Evolutionary conservation across 371 early-diverging fungal genomes (phyloP), one percentile per base, ranked within the genome.

Genomic region (Lichtheimia corymbifera): DNA sequence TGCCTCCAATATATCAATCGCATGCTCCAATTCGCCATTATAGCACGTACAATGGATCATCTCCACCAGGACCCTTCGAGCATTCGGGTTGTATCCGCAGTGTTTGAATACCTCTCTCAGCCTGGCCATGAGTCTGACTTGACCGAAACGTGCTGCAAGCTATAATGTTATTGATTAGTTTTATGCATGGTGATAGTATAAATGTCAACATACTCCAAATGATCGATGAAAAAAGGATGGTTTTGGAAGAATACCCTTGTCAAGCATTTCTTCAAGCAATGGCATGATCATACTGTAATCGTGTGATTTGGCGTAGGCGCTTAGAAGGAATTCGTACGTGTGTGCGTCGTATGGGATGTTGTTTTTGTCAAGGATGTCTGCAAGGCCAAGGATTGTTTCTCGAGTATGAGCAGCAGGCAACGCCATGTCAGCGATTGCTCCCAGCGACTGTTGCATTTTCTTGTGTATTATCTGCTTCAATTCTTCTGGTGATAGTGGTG

Each of bases 1-100:
- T 15, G 53, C 30, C 2, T 73, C 71, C n/a, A 82, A 13, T 1
- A 65, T 74, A 55, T 82, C 75, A 11, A 82, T 40, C 0, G 72
- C 73, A 15, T 66, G 68, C 53, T 79, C 79, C 7, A 74, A 27
- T 50, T 77, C 80, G n/a, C 63, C 24, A 42, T 73, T 77, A n/a
- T 77, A 56, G 30, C 64, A 55, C 70, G 71, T 71, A 22, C 73
- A 71, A 2, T 28, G 43, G 0, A 80, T 25, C 70, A 71, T 55
- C 4, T 49, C 52, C 12, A 59, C 28, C 42, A 75, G 77, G 1
- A 58, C 66, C 0, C 72, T 67, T 9, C 55, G 58, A 14, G 28
- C 44, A 28, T 55, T 43, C 17, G 27, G 18, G 18, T 43, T 24
- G 24, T 59, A 40, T 44, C 61, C 61, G 13, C 12, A 41, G 7